Conservation (phyloP, 1,284 basidiomycete genomes). For the Schizophyllum amplum region DNA sequence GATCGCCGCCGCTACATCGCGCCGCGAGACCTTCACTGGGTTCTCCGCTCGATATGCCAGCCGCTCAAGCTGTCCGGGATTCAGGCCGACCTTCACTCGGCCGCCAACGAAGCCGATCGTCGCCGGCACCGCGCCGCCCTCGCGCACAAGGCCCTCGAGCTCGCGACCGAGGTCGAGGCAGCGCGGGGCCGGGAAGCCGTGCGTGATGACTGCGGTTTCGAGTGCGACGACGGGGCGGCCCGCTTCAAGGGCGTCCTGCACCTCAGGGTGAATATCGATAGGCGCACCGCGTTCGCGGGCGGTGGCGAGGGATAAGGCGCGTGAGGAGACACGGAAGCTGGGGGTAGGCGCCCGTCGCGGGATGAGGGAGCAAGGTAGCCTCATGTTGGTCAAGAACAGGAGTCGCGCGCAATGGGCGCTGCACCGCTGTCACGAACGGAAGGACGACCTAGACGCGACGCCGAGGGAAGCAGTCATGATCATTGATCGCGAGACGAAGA, state of each 20-base stretch:
- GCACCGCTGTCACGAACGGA: too few species aligned
- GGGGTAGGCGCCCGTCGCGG: too few species aligned
- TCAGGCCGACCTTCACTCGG: constrained; percentile 80
- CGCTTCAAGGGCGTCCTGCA: constrained; percentile 21
- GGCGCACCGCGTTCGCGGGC: constrained; percentile 24
- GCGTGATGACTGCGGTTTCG: constrained; percentile 89
- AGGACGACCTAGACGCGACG: too few species aligned
- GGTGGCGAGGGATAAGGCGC: neutral
- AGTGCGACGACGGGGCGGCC: constrained; percentile 39
- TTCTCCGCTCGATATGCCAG: constrained; percentile 53
- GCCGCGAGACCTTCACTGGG: constrained; percentile 74
- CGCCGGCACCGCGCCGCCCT: constrained; percentile 75
- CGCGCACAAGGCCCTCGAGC: constrained; percentile 74
- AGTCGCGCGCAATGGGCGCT: too few species aligned
- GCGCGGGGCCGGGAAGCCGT: constrained; percentile 80
- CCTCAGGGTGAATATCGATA: constrained; percentile 74
- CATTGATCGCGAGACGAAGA: too few species aligned
- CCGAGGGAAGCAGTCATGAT: too few species aligned
- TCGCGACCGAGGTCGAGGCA: constrained; percentile 71
- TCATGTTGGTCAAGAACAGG: too few species aligned
- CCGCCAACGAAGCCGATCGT: constrained; percentile 87
- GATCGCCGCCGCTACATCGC: constrained; percentile 81
- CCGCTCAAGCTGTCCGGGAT: constrained; percentile 55
- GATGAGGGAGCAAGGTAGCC: too few species aligned
- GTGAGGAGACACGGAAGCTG: too few species aligned